Conservation (phyloP, 2,329 filamentous ascomycete species). For the Cercospora sp. region DNA sequence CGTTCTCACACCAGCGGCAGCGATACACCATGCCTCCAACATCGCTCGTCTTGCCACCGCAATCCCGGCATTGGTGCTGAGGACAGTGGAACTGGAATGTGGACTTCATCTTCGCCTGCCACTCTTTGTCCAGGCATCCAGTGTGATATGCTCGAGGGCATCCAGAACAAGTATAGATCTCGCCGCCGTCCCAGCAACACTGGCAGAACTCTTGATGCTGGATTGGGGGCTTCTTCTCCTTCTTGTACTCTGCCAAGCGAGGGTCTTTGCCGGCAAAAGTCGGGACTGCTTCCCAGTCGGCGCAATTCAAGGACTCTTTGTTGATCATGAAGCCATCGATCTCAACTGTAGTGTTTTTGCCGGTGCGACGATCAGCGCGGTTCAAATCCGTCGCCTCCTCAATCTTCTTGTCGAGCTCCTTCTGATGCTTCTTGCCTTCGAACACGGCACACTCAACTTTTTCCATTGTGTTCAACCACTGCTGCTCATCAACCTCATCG, state of each 20-base stretch:
- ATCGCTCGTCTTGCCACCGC: constrained; percentile 52
- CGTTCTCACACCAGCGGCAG: constrained; percentile 57
- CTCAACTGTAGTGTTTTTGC: constrained; percentile 60
- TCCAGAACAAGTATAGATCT: constrained; percentile 50
- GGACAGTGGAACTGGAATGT: constrained; percentile 54
- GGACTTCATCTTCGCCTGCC: constrained; percentile 45
- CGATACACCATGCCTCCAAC: constrained; percentile 53
- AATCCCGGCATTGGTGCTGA: constrained; percentile 57
- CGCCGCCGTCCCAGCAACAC: constrained; percentile 52
- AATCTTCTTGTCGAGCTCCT: constrained; percentile 39
- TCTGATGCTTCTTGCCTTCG: constrained; percentile 54
- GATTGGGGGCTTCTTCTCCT: constrained; percentile 51
- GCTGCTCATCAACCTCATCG: constrained; percentile 49
- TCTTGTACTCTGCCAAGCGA: constrained; percentile 51
- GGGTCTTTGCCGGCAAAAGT: constrained; percentile 58
- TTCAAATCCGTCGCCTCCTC: constrained; percentile 33
- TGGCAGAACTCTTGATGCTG: constrained; percentile 56
- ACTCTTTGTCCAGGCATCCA: constrained; percentile 49
- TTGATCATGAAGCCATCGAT: constrained; percentile 57
- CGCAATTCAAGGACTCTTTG: constrained; percentile 57
- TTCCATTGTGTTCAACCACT: constrained; percentile 59
- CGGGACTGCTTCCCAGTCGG: constrained; percentile 58
- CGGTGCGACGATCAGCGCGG: constrained; percentile 52
- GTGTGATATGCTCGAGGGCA: constrained; percentile 59
- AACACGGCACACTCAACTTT: constrained; percentile 59